Base-by-base conservation (phyloP, 2,329 filamentous ascomycete genomes). In the Ceratocystis alfenasii region DNA sequence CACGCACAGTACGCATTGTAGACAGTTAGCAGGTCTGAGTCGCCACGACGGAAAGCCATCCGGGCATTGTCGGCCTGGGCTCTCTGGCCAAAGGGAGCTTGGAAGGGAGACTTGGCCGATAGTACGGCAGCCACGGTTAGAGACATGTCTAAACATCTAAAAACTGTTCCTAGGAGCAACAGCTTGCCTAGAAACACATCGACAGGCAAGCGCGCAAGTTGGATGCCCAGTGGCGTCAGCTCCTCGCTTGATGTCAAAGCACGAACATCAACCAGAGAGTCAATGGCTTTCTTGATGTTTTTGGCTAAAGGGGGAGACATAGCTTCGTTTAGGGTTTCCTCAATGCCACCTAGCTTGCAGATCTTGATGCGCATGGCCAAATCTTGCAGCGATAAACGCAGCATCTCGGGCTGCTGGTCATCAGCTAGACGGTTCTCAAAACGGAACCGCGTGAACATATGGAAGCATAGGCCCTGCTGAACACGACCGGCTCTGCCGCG, bases 181-280 rank as follows among this genome's bases (percentile, higher is more conserved):
- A 99, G 82, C 74, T 99, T 99, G 20, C 93, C 93, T 0, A 99
- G 80, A 74, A 96, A 95, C 10, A 96, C 93, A 73, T 99, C 94
- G 1, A 99, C 78, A 0, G 94, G 94, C 6, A 99, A 76, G 68
- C 90, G 88, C 1, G 94, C 92, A 36, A 99, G 81, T 73, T 96
- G 92, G 55, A 85, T 80, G 3, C 94, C 94, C 17, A 99, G 80
- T 1, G 90, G 84, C 0, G 94, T 99, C 53, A 99, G 78, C 63
- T 93, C 89, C 75, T 99, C 94, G 2, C 79, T 77, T 10, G 83
- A 74, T 0, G 92, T 96, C 63, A 99, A 78, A 3, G 94, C 94
- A 68, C 91, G 88, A 17, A 96, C 94, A 72, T 99, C 94, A 55
- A 97, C 84, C 4, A 99, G 82, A 2, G 93, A 90, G 74, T 97